Evolutionary conservation across 2,329 filamentous ascomycete genomes (phyloP), one percentile per base, ranked within the genome.

Genomic region (Diaporthe batatas): DNA sequence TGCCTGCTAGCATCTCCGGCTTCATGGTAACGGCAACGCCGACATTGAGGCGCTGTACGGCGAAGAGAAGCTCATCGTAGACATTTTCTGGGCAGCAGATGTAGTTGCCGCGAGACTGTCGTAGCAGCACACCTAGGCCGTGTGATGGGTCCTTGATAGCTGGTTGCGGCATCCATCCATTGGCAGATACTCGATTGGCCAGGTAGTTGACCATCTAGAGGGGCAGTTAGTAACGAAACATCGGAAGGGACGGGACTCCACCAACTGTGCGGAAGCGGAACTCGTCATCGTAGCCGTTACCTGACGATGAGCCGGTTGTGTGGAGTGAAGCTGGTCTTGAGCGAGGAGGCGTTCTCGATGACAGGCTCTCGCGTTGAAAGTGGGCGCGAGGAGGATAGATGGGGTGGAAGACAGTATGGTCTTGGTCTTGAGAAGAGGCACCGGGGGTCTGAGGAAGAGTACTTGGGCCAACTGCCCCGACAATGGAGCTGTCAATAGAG

Each of bases 21-120:
- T 82, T 83, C 83, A 88, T 86, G 12, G 86, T 87, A 72, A 87
- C 81, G 18, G 84, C 85, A 44, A 86, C 84, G 21, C 81, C 79
- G 25, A 84, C 80, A 74, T 86, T 86, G 71, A 87, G 81, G 68
- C 81, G 82, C 68, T 83, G 81, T 8, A 86, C 82, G 10, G 85
- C 84, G 5, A 77, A 81, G 14, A 85, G 76, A 11, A 87, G 79
- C 12, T 81, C 75, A 21, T 79, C 79, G 65, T 83, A 79, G 14
- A 85, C 73, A 6, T 78, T 76, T 32, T 82, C 78, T 0, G 86
- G 86, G 55, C 84, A 82, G 18, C 82, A 80, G 36, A 83, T 79
- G 73, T 86, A 86, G 39, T 79, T 78, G 65, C 83, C 83, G 53
- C 82, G 79, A n/a, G 81, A 79, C 59, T 80, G 79, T 53, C 82